Base-by-base conservation (phyloP, 805 yeast species). In the Kuraishia borneana region DNA sequence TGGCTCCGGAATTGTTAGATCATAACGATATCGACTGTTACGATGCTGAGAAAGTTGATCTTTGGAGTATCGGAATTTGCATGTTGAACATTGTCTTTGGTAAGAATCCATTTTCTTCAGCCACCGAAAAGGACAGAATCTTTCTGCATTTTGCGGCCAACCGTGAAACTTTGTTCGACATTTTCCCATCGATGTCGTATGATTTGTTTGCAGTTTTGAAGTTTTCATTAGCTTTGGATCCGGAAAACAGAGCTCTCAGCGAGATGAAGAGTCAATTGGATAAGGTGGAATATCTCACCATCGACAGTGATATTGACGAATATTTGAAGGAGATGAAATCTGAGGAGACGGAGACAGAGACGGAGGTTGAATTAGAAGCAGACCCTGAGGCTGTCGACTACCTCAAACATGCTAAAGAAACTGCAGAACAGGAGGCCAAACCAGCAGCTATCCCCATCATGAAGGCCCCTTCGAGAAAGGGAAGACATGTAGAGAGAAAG, bases 161-260 rank as follows among this genome's bases (percentile, higher is more conserved):
- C 47, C 71, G 96, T 44, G 96, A 89, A 54, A 81, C 94, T 2
- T 61, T 89, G 31, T 87, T 85, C 58, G 97, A 89, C 58, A 82
- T 87, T 28, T 89, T 88, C 53, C 87, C 95, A 13, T 64, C 87
- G 4, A 79, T 89, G 85, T 74, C 92, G 34, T 76, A 73, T 34
- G 96, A 87, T 49, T 69, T 87, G 47, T 89, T 85, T 51, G 73
- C 80, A n/a, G 94, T 83, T 0, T 66, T 88, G 50, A 70, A 95
- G 37, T 72, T 73, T 43, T 68, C 82, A 40, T 63, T 89, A 36
- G 79, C 94, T 9, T 70, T 89, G 37, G 95, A 88, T 58, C 97
- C 97, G 1, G 68, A 69, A 19, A 84, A 88, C 57, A 75, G 97
- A 48, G 77, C 78, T 46, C 60, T 89, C 39, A 49, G 51, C 2